Evolutionary conservation across 2,329 filamentous ascomycete species (phyloP), one percentile per base, ranked within the genome.

Genomic region (Fusarium burgessii): DNA sequence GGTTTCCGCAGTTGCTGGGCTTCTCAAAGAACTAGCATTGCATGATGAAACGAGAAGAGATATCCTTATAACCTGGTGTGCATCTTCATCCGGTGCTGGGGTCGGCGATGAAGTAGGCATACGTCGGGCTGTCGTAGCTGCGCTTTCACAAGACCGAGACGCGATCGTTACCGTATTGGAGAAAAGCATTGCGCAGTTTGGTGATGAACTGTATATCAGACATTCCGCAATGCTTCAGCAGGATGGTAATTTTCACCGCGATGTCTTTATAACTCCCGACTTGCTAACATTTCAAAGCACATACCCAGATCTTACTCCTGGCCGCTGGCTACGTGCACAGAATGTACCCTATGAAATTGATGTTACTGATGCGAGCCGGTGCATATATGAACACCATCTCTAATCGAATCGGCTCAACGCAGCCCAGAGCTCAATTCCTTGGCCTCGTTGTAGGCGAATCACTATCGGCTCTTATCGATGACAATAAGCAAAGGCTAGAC

Each of bases 371-470:
- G 56, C 90, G 92, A 57, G 93, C 93, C 3, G 88, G 91, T 20
- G 78, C 86, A 2, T 97, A 97, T 76, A 85, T 97, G 51, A 91
- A 88, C 68, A 88, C 91, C 10, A 90, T 98, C 36, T 98, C 96
- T 2, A 97, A 97, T 78, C 89, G 95, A 27, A 88, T 99, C 10
- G 89, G 90, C 15, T 88, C 94, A 18, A 91, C 94, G 7, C 94
- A 96, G 42, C 84, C 84, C 10, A 88, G 91, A 71, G 91, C 93
- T 18, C 89, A 94, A 20, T 93, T 97, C 72, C 85, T 99, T 1
- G 96, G 96, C 0, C 97, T 99, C 90, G 85, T 93, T 4, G 90
- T 97, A 35, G 96, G 93, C 7, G 94, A 94, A 72, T 89, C 91
- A 1, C 80, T 92, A 0, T 91, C 90, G 2, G 78, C 82, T 4